These are phyloP conservation scores for Rhododendron simsii DNA, from an alignment of 148 eudicot genomes.

Conservation along the genomic window DNA sequence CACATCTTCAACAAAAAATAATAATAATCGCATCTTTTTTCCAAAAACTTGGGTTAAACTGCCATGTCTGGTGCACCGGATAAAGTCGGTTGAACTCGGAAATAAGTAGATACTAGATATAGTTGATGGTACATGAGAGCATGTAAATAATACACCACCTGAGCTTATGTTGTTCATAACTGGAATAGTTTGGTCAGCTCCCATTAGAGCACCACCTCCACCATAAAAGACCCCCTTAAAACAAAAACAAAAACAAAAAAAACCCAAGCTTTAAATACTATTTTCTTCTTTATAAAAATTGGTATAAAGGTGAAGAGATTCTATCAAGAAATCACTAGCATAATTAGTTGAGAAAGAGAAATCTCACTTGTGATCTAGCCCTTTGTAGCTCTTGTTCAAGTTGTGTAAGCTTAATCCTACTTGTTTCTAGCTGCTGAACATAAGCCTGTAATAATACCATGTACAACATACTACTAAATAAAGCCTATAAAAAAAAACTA, in stretches of 20 bases:
- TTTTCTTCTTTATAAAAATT: not conserved
- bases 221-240: conserved; percentile 66
- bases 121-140: not conserved
- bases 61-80: not conserved
- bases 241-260: not conserved
- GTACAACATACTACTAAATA: not conserved
- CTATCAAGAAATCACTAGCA: not conserved
- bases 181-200: conserved; percentile 63
- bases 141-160: conserved; percentile 32
- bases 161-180: conserved; percentile 58
- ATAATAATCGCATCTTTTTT: not conserved
- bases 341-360: not conserved
- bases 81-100: not conserved
- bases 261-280: not conserved
- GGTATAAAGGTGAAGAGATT: not conserved
- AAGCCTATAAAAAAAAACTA: not conserved
- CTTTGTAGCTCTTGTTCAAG: conserved; percentile 89
- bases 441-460: conserved; percentile 66
- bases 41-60: not conserved
- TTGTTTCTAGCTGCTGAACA: conserved; percentile 95
- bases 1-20: not conserved
- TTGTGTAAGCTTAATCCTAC: conserved; percentile 86
- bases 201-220: conserved; percentile 46
- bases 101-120: not conserved
- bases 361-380: conserved; percentile 82